Percentiles rank a stretch among this genome's conserved stretches.
Evolutionary conservation across 768 basidiomycete genomes (phyloP).

Genomic region (Udeniomyces megalosporus): DNA sequence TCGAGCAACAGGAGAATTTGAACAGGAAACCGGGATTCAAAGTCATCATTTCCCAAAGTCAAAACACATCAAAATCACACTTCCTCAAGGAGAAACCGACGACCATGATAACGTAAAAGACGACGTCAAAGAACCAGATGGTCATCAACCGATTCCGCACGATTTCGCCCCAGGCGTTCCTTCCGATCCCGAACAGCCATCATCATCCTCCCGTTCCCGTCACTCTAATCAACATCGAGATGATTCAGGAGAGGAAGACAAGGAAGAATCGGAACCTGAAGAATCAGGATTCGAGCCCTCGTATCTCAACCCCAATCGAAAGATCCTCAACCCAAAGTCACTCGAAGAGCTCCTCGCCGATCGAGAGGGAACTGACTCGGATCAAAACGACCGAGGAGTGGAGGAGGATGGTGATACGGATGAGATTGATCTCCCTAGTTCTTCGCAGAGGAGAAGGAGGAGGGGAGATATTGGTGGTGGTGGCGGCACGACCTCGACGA

Average conservation of each 20-base stretch:
- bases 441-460: background rate
- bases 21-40: background rate
- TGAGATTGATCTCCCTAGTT: background rate
- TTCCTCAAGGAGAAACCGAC: background rate
- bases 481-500: too few species aligned
- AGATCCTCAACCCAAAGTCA: background rate
- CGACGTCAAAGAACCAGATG: background rate
- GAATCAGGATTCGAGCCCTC: background rate
- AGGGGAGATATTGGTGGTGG: background rate
- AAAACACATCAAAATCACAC: constrained; percentile 1
- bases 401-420: background rate
- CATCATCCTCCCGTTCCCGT: too few species aligned
- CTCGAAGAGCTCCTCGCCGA: background rate
- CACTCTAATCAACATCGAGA: too few species aligned
- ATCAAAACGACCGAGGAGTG: background rate
- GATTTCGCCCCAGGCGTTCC: too few species aligned
- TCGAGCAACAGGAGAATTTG: background rate
- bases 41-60: background rate
- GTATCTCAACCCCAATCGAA: background rate
- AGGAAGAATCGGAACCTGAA: background rate
- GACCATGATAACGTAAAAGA: background rate
- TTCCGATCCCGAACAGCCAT: too few species aligned
- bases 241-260: background rate
- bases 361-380: background rate
- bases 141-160: too few species aligned